These are phyloP conservation scores for Fusarium bulbicola DNA, from an alignment of 2,329 filamentous ascomycete species.

Conservation along the genomic window DNA sequence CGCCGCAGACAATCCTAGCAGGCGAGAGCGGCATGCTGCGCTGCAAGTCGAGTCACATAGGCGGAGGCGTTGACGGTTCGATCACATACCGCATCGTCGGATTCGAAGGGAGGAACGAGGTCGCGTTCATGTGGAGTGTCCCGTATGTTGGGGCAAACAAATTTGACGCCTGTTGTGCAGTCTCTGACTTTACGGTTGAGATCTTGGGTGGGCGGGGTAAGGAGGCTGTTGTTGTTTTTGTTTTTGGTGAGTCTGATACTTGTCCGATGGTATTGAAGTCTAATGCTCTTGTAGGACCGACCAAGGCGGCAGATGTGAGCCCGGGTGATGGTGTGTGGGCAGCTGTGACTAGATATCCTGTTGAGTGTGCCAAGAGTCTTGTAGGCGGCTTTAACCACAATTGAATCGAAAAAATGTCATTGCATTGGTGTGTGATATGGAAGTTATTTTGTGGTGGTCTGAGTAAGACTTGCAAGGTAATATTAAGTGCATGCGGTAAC, in stretches of 20 bases:
- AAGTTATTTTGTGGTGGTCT: accelerated
- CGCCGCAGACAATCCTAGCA: neutral
- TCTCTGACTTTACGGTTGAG: neutral
- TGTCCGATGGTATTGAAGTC: accelerated
- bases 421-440: accelerated
- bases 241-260: neutral
- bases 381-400: neutral
- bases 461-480: accelerated
- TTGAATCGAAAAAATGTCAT: neutral
- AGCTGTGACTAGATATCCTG: neutral
- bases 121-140: slow-evolving; percentile 2
- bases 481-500: too few species aligned
- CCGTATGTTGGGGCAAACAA: slow-evolving; percentile 8
- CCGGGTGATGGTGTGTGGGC: neutral
- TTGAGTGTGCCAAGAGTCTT: neutral
- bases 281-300: neutral
- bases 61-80: neutral
- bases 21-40: neutral
- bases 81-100: neutral
- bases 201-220: neutral
- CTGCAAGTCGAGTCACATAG: neutral
- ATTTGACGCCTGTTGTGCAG: neutral
- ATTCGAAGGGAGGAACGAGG: neutral
- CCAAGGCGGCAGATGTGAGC: neutral
- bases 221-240: slow-evolving; percentile 9